These are phyloP conservation scores for Amanita phalloides DNA, from an alignment of 768 basidiomycete genomes.

Conservation along the genomic window DNA sequence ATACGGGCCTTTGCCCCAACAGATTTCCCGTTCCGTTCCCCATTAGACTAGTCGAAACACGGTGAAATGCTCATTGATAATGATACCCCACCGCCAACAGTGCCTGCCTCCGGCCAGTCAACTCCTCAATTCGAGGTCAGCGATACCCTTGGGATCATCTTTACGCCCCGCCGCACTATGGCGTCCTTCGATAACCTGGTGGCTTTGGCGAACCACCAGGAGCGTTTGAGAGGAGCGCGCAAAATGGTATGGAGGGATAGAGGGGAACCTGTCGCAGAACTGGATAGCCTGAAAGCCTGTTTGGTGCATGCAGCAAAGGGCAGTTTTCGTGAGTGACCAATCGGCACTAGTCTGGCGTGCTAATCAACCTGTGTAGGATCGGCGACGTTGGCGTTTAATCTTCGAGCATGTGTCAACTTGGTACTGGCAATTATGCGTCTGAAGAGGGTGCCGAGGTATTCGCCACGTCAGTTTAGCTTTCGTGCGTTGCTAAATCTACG, in stretches of 20 bases:
- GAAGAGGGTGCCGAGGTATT: conserved; percentile 53
- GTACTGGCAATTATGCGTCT: conserved; percentile 69
- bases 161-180: conserved; percentile 48
- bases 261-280: conserved; percentile 64
- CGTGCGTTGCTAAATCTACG: neutral
- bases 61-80: neutral
- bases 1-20: no score
- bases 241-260: conserved; percentile 77
- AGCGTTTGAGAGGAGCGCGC: conserved; percentile 58
- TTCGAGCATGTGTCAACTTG: conserved; percentile 77
- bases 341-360: neutral
- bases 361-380: conserved; percentile 44
- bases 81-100: neutral
- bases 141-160: conserved; percentile 22
- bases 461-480: conserved; percentile 9
- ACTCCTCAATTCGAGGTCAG: neutral
- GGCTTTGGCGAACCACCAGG: conserved; percentile 77
- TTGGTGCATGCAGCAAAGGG: conserved; percentile 62
- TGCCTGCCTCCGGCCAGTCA: neutral
- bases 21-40: no score
- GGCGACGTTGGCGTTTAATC: conserved; percentile 66
- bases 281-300: conserved; percentile 54
- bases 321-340: conserved; percentile 48
- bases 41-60: no score
- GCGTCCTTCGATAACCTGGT: conserved; percentile 79